Evolutionary conservation across 2,329 filamentous ascomycete species (phyloP), one percentile per base, ranked within the genome.

Genomic region (Neurospora sp.): DNA sequence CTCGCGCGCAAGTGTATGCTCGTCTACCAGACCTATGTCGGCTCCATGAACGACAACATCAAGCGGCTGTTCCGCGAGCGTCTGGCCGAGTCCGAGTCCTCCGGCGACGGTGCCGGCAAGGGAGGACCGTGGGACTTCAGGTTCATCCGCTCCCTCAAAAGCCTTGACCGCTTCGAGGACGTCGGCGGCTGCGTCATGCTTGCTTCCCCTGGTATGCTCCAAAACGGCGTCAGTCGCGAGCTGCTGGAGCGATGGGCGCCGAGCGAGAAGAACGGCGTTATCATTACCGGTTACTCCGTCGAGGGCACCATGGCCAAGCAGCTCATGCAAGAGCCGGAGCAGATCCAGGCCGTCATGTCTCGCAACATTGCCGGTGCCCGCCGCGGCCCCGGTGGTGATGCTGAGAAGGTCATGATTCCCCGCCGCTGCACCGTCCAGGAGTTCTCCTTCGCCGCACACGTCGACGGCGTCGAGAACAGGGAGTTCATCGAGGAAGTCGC

Each of bases 11-110:
- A 97, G 80, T 99, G 96, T 82, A 99, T 99, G 96, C 88, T 97
- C 38, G 93, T 98, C 3, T 99, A 99, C 78, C 96, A 98, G 79
- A 99, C 96, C 1, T 99, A 98, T 77, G 93, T 98, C 67, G 93
- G 94, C 67, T 93, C 94, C 69, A 99, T 99, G 96, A 99, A 99
- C 79, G 95, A 98, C 77, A 98, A 97, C 76, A 98, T 99, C 83
- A 97, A 97, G 80, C 89, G 93, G 11, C 87, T 97, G n/a, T 97
- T 97, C 81, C 87, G 91, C 68, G 93, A 96, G 80, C 89, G 93
- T 67, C 96, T 97, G 89, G 93, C 93, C 4, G 93, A 97, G 78
- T 92, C 93, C 10, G 93, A 97, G 78, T 90, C 91, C 0, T 90
- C 89, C 40, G 92, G 92, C 9, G 91, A 93, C 74, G 86, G 86